A percentile compares a stretch with the other conserved stretches of the same genome.
Evolutionary conservation across 2,329 filamentous ascomycete genomes (phyloP).

Genomic region (Leptographium flavum): DNA sequence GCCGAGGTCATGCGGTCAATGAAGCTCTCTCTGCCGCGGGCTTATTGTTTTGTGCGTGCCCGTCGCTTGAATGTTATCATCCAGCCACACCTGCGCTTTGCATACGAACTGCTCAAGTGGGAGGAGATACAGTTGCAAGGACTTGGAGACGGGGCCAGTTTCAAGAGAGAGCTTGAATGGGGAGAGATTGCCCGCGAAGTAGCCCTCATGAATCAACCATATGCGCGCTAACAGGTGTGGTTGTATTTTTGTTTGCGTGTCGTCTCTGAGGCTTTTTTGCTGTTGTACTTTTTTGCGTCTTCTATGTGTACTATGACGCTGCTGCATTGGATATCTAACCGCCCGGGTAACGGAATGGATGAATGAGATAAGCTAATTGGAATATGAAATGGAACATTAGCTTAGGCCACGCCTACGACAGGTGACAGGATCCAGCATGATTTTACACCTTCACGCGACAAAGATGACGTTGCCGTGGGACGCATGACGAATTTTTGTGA

Average conservation of each 20-base stretch:
- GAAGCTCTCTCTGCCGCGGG: constrained; percentile 71
- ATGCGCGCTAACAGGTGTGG: constrained; percentile 43
- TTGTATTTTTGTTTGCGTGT: not conserved
- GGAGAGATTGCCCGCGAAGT: constrained; percentile 76
- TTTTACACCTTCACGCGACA: too few species aligned
- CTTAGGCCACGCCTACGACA: not conserved
- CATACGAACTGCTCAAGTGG: constrained; percentile 92
- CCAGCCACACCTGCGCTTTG: constrained; percentile 87
- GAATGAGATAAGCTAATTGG: not conserved
- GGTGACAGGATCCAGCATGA: not conserved
- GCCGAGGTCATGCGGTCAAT: constrained; percentile 90
- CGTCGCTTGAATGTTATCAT: constrained; percentile 94
- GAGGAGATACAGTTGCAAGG: constrained; percentile 56
- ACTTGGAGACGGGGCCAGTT: constrained; percentile 8
- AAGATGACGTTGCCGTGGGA: too few species aligned
- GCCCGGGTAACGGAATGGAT: not conserved
- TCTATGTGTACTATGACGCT: not conserved
- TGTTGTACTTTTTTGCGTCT: not conserved
- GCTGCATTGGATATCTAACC: not conserved
- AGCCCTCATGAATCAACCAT: constrained; percentile 89
- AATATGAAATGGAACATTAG: not conserved
- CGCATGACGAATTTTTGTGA: too few species aligned
- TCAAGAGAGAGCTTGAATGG: constrained; percentile 82
- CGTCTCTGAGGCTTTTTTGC: not conserved
- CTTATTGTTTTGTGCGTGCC: constrained; percentile 92